phyloP scores from a whole-genome alignment of 1,284 basidiomycete genomes.

The Fomitopsis pinicola region DNA sequence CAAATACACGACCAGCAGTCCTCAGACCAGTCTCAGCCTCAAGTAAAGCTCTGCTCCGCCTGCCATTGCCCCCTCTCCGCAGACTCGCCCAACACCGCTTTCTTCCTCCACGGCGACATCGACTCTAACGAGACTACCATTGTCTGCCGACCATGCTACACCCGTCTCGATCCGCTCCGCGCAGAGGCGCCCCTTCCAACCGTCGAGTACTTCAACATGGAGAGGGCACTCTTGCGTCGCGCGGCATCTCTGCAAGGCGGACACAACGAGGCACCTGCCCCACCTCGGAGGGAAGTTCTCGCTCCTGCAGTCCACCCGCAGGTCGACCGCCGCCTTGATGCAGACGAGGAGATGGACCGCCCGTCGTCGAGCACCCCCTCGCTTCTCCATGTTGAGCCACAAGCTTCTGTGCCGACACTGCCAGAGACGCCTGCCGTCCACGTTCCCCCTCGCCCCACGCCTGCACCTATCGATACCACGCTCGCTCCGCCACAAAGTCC shows the following conservation, averaged over 20 bases:
- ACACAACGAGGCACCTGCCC: slow-evolving; percentile 24
- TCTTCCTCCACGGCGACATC: slow-evolving; percentile 24
- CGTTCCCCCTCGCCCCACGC: slow-evolving; percentile 12
- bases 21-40: slow-evolving; percentile 24
- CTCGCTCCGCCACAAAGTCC: slow-evolving; percentile 10
- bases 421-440: slow-evolving; percentile 9
- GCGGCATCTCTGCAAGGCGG: slow-evolving; percentile 26
- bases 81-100: slow-evolving; percentile 25
- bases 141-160: slow-evolving; percentile 33
- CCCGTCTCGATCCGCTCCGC: slow-evolving; percentile 19
- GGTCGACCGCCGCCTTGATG: slow-evolving; percentile 24
- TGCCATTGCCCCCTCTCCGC: slow-evolving; percentile 32
- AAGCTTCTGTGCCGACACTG: slow-evolving; percentile 2
- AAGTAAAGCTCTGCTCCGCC: slow-evolving; percentile 34
- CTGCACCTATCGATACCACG: slow-evolving; percentile 17
- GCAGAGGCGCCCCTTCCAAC: slow-evolving; percentile 12
- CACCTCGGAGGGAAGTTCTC: slow-evolving; percentile 16
- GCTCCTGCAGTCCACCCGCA: slow-evolving; percentile 15
- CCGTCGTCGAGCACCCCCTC: slow-evolving; percentile 9
- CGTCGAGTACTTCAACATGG: slow-evolving; percentile 22
- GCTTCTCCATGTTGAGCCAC: slow-evolving; percentile 9
- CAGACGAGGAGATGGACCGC: slow-evolving; percentile 28
- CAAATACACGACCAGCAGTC: slow-evolving; percentile 20
- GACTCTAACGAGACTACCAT: slow-evolving; percentile 29
- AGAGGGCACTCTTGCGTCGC: slow-evolving; percentile 25